A percentile compares a stretch with the other conserved stretches of the same genome.
Conservation (phyloP, 805 yeast species). For the Candida vaughaniae region DNA sequence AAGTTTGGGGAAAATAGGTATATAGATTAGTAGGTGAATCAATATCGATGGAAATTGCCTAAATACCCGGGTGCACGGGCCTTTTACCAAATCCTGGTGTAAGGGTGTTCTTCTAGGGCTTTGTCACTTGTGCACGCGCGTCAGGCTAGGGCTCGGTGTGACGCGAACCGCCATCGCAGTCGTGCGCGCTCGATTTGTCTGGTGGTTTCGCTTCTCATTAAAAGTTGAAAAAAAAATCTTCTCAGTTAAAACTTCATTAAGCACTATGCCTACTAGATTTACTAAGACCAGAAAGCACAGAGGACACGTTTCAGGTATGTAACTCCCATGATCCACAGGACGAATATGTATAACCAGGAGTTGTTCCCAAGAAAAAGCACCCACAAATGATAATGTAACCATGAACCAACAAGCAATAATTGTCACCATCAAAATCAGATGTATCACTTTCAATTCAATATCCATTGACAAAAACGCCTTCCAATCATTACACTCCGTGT, state of each 20-base stretch:
- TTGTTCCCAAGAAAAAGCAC: too few relatives aligned
- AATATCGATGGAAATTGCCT: too few relatives aligned
- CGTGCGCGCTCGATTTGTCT: constrained; percentile 7
- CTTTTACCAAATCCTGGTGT: not conserved
- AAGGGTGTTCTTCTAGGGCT: constrained; percentile 1
- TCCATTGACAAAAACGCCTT: too few relatives aligned
- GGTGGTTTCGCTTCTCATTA: constrained; percentile 6
- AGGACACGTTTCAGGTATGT: constrained; percentile 99
- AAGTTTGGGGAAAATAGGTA: constrained; percentile 54
- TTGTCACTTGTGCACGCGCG: constrained; percentile 1
- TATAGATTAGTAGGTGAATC: not conserved
- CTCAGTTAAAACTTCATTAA: constrained; percentile 14
- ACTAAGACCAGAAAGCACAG: constrained; percentile 99
- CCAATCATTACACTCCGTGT: not conserved
- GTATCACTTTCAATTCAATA: too few relatives aligned
- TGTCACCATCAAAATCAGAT: too few relatives aligned
- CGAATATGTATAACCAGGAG: not conserved
- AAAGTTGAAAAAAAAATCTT: constrained; percentile 10
- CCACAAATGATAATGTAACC: too few relatives aligned
- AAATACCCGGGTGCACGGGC: too few relatives aligned
- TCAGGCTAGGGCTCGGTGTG: constrained; percentile 6
- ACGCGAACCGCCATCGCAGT: constrained; percentile 7
- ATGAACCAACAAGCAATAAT: too few relatives aligned
- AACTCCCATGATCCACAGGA: too few relatives aligned
- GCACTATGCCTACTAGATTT: constrained; percentile 94